Evolutionary conservation across 2,329 filamentous ascomycete species (phyloP).

Genomic region (Chrysoporthe deuterocubensis): DNA sequence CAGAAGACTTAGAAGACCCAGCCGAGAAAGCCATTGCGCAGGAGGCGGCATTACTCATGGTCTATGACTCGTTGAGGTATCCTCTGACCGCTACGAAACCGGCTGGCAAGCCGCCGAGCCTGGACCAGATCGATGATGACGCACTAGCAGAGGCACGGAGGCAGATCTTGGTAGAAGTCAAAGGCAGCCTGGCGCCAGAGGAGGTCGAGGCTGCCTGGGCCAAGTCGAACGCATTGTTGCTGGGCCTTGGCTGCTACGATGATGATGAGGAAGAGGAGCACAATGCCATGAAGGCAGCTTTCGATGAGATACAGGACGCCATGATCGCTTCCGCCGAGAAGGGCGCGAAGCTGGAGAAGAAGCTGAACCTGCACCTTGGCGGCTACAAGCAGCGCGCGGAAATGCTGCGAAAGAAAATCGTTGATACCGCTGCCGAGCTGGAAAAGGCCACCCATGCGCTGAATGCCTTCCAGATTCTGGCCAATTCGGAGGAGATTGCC

Average conservation of each 20-base stretch:
- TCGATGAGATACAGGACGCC: conserved; percentile 74
- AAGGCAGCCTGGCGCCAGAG: conserved; percentile 50
- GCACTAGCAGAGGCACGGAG: conserved; percentile 75
- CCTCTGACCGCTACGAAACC: conserved; percentile 71
- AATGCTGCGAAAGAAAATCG: conserved; percentile 77
- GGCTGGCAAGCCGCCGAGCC: conserved; percentile 60
- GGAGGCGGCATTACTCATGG: conserved; percentile 80
- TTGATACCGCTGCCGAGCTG: conserved; percentile 73
- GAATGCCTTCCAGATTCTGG: conserved; percentile 73
- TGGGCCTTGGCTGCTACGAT: conserved; percentile 80
- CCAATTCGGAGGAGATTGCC: conserved; percentile 79
- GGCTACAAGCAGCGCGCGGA: conserved; percentile 89
- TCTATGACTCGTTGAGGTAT: conserved; percentile 77
- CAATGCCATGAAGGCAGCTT: conserved; percentile 68
- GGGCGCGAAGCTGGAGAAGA: conserved; percentile 91
- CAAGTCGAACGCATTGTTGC: conserved; percentile 62
- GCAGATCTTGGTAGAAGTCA: conserved; percentile 74
- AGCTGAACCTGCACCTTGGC: conserved; percentile 82
- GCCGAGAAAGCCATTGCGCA: conserved; percentile 71
- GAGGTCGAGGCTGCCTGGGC: conserved; percentile 60
- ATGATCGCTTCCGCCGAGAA: conserved; percentile 77
- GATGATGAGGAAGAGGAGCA: conserved; percentile 75
- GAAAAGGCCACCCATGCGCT: conserved; percentile 74
- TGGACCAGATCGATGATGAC: conserved; percentile 72
- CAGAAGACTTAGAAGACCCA: conserved; percentile 63